Percentiles rank a stretch among this genome's conserved stretches.
These are phyloP conservation scores for Primulina tabacum DNA, from an alignment of 257 asterid genomes.

Conservation along the genomic window DNA sequence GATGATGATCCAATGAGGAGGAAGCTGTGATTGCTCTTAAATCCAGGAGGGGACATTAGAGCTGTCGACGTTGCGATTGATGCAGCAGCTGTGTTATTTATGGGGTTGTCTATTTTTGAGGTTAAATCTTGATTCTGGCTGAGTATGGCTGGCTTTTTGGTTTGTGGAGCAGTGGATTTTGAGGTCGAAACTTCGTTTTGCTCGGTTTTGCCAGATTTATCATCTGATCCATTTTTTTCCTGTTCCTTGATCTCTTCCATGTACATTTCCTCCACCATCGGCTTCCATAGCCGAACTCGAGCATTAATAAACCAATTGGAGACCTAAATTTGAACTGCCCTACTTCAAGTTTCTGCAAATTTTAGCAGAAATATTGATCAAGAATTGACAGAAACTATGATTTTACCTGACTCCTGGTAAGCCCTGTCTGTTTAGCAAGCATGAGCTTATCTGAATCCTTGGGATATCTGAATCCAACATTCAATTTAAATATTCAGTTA, in stretches of 20 bases:
- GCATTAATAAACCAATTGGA: slow-evolving; percentile 85
- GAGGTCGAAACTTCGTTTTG: slow-evolving; percentile 53
- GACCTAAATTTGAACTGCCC: slow-evolving; percentile 35
- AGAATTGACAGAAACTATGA: neutral
- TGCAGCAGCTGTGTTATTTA: slow-evolving; percentile 25
- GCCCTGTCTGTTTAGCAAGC: slow-evolving; percentile 59
- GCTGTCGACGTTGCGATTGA: slow-evolving; percentile 34
- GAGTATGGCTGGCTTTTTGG: slow-evolving; percentile 38
- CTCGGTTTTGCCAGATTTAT: slow-evolving; percentile 43
- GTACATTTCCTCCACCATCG: slow-evolving; percentile 99
- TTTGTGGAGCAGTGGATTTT: slow-evolving; percentile 37
- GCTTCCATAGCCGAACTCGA: slow-evolving; percentile 95
- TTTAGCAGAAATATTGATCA: no score
- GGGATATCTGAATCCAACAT: slow-evolving; percentile 36
- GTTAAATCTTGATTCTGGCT: slow-evolving; percentile 35
- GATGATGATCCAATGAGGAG: slow-evolving; percentile 55
- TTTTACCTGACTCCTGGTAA: slow-evolving; percentile 56
- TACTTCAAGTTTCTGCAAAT: no score
- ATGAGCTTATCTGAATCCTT: slow-evolving; percentile 55
- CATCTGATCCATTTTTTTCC: slow-evolving; percentile 60
- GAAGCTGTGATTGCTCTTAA: slow-evolving; percentile 50
- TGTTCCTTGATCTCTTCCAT: slow-evolving; percentile 78
- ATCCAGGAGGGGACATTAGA: slow-evolving; percentile 41
- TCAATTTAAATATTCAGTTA: neutral
- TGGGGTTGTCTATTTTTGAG: slow-evolving; percentile 33